Evolutionary conservation across 2,329 filamentous ascomycete species (phyloP), one percentile per base, ranked within the genome.

Genomic region (Arthrobotrys conoides): DNA sequence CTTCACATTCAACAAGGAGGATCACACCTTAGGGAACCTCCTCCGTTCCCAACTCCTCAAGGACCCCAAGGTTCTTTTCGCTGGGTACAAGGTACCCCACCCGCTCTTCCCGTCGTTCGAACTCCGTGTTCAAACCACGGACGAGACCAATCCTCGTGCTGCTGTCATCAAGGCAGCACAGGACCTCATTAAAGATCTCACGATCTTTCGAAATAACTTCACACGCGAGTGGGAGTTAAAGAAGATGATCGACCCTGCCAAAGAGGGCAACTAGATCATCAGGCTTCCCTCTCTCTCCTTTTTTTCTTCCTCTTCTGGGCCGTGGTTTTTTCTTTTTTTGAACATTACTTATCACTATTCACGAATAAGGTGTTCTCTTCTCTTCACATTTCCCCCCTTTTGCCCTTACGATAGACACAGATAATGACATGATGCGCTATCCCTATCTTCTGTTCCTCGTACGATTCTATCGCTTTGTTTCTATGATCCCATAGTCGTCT

Each of bases 1-100:
- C 85, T 99, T 99, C 86, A 90, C 93, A 76, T 91, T 99, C 86
- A 93, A 93, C 86, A 98, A 97, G 85, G 96, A 99, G 85, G 96
- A 99, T 82, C 95, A 97, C 86, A 97, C 95, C 0, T 89, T 99
- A 27, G 96, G 91, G 82, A 97, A 99, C 85, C 88, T 99, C 71
- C 88, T 99, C 71, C 89, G 92, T 59, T 91, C 93, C 83, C 93
- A 95, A 82, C 91, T 99, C 72, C 91, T 96, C 86, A 91, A 92
- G 84, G 92, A 93, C 82, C 89, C 90, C 18, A 91, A 96, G 84
- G 92, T 99, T 82, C 87, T 92, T 82, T 97, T 98, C 88, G 91
- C 94, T 76, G 96, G 92, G 12, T 99, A 99, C 88, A 96, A 96
- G 83, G 83, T 85, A 33, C 84, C 85, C 12, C 85, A 86, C 70